Evolutionary conservation across 2,329 filamentous ascomycete genomes (phyloP).

Genomic region (Calonectria multiphialidica): DNA sequence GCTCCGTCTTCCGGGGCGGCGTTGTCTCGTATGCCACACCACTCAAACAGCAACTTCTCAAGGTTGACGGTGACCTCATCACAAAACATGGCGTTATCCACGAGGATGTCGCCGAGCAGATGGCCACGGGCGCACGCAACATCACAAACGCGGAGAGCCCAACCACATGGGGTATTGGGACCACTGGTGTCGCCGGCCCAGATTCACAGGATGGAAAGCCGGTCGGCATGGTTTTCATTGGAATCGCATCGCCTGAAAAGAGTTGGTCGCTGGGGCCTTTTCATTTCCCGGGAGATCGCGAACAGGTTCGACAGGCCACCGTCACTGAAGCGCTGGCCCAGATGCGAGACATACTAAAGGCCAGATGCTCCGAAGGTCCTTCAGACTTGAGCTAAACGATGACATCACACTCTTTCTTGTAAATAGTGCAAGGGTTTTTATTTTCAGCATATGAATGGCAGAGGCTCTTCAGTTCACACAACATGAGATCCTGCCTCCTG

Average conservation of each 20-base stretch:
- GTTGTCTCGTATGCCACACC: constrained; percentile 48
- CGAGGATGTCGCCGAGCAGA: constrained; percentile 35
- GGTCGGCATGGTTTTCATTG: constrained; percentile 32
- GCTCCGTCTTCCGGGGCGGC: constrained; percentile 48
- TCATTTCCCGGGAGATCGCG: constrained; percentile 26
- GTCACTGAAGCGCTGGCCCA: constrained; percentile 20
- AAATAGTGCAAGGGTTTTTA: no score
- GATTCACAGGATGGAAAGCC: constrained; percentile 30
- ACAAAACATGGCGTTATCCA: constrained; percentile 26
- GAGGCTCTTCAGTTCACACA: no score
- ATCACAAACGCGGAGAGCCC: constrained; percentile 26
- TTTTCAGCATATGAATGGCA: no score
- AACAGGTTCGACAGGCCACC: constrained; percentile 18
- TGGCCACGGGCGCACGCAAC: constrained; percentile 28
- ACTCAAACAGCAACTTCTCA: constrained; percentile 45
- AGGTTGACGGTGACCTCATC: constrained; percentile 29
- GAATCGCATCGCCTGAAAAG: constrained; percentile 15
- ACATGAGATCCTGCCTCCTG: no score
- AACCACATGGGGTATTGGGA: constrained; percentile 37
- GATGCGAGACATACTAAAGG: constrained; percentile 17
- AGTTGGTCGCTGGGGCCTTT: constrained; percentile 27
- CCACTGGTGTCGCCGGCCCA: constrained; percentile 29
- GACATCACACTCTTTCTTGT: no score
- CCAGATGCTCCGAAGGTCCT: no score
- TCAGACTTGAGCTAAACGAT: no score